phyloP scores from a whole-genome alignment of 108 stramenopile species.

The Nannochloropsis gaditana region DNA sequence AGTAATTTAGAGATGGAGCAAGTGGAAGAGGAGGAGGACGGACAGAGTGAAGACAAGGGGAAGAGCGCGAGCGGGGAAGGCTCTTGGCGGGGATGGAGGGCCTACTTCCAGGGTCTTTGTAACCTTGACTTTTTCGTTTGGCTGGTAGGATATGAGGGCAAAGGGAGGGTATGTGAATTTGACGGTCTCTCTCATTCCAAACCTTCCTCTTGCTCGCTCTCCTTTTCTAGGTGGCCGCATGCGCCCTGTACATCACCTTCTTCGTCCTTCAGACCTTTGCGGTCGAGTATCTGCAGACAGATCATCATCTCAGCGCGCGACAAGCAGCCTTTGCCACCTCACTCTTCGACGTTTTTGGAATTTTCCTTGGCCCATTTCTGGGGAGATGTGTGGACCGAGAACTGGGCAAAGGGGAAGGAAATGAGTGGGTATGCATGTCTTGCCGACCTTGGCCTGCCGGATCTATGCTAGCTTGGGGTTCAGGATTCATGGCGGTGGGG shows the following conservation, averaged over 20 bases:
- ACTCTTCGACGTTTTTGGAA: neutral
- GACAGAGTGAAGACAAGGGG: neutral
- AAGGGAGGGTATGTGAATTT: neutral
- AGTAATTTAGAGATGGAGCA: neutral
- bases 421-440: neutral
- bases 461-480: neutral
- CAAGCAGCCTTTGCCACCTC: neutral
- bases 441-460: neutral
- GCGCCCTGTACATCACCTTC: neutral
- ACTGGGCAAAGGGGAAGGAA: neutral
- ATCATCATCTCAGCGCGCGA: neutral
- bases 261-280: neutral
- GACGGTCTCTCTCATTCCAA: neutral
- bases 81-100: neutral
- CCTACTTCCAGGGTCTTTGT: neutral
- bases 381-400: neutral
- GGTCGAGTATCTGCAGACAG: neutral
- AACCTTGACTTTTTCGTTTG: neutral
- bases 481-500: neutral
- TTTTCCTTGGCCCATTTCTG: neutral
- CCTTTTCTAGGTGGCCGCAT: constrained; percentile 10
- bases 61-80: neutral
- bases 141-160: neutral
- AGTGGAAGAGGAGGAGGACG: constrained; percentile 8
- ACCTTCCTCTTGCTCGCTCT: neutral